Evolutionary conservation across 2,329 filamentous ascomycete genomes (phyloP).

Genomic region (Neonectria coccinea): DNA sequence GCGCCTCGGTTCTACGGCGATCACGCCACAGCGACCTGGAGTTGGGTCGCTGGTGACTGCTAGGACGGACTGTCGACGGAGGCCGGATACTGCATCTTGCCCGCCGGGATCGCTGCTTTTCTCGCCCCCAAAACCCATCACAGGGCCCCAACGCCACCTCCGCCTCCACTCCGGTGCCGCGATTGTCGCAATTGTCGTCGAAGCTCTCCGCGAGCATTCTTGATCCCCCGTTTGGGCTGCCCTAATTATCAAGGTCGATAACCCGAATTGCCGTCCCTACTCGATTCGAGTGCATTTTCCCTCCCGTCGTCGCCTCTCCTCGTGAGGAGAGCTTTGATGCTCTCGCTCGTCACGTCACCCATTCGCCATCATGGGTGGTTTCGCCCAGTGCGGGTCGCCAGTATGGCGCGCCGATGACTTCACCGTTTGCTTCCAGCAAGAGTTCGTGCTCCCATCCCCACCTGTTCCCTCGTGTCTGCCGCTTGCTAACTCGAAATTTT

Average conservation of each 20-base stretch:
- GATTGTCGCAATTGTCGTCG: constrained; percentile 24
- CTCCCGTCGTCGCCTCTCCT: constrained; percentile 26
- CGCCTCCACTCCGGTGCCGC: constrained; percentile 32
- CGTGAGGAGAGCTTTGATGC: constrained; percentile 34
- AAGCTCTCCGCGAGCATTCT: constrained; percentile 26
- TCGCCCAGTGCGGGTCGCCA: constrained; percentile 67
- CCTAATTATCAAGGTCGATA: constrained; percentile 21
- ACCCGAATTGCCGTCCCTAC: constrained; percentile 15
- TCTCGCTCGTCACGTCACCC: constrained; percentile 22
- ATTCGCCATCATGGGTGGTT: constrained; percentile 54
- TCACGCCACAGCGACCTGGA: constrained; percentile 11
- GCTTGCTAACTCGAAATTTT: constrained; percentile 29
- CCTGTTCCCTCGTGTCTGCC: background rate
- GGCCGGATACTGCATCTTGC: constrained; percentile 9
- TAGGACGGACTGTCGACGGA: background rate
- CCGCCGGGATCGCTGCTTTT: constrained; percentile 30
- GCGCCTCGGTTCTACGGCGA: constrained; percentile 12
- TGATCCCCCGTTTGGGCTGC: constrained; percentile 1
- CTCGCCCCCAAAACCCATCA: constrained; percentile 28
- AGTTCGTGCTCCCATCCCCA: constrained; percentile 65
- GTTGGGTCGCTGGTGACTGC: constrained; percentile 3
- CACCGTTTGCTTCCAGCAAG: constrained; percentile 71
- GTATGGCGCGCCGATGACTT: constrained; percentile 75
- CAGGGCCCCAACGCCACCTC: constrained; percentile 31
- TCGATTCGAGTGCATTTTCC: constrained; percentile 26